A percentile compares a stretch with the other conserved stretches of the same genome.
Conservation (phyloP, 2,329 filamentous ascomycete species). For the Aureobasidium mangrovei region DNA sequence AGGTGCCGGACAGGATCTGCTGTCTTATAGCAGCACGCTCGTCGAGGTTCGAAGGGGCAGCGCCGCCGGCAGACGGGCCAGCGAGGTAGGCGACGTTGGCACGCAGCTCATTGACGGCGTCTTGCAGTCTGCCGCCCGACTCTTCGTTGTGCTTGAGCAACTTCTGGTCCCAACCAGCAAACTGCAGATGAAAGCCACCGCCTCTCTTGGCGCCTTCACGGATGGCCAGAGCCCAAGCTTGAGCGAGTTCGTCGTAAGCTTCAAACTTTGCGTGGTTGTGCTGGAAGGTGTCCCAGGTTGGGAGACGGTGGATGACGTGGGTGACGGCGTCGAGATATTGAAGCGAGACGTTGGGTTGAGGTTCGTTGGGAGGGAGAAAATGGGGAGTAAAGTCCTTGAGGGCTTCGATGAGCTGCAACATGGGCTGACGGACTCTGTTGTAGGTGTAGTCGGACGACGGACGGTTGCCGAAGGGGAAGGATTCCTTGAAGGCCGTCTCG, state of each 20-base stretch:
- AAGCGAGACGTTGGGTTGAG: slow-evolving; percentile 72
- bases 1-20: slow-evolving; percentile 31
- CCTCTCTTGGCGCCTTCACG: slow-evolving; percentile 84
- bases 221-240: slow-evolving; percentile 86
- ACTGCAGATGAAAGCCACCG: slow-evolving; percentile 80
- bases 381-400: slow-evolving; percentile 91
- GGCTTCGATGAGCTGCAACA: slow-evolving; percentile 75
- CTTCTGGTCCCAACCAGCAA: slow-evolving; percentile 86
- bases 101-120: slow-evolving; percentile 69
- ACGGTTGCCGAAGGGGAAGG: slow-evolving; percentile 79
- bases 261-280: slow-evolving; percentile 91
- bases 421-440: slow-evolving; percentile 76
- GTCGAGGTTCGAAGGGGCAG: slow-evolving; percentile 22
- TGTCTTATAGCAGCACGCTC: slow-evolving; percentile 43
- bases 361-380: slow-evolving; percentile 85
- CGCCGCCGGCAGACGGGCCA: slow-evolving; percentile 14
- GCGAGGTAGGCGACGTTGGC: slow-evolving; percentile 38
- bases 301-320: slow-evolving; percentile 78
- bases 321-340: slow-evolving; percentile 86
- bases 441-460: slow-evolving; percentile 88
- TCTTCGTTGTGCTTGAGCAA: slow-evolving; percentile 80
- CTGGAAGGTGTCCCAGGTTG: slow-evolving; percentile 80
- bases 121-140: slow-evolving; percentile 70
- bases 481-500: slow-evolving; percentile 63
- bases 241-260: slow-evolving; percentile 91